Evolutionary conservation across 257 asterid genomes (phyloP).

Genomic region (Leptodermis oblonga): DNA sequence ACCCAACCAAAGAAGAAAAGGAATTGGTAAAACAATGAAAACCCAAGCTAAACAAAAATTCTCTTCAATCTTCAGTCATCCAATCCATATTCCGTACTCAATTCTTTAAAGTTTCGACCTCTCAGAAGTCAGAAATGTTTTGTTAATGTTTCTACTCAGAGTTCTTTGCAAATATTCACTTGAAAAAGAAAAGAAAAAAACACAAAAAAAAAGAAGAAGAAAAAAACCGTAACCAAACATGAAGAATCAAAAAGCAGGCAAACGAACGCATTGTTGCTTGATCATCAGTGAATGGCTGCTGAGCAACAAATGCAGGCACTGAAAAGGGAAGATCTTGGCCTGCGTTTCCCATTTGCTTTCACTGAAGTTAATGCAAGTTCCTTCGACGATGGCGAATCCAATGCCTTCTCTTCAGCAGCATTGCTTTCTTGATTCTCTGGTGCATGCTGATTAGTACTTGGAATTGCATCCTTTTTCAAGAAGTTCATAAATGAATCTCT

Average conservation of each 20-base stretch:
- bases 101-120: constrained; percentile 4
- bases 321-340: constrained; percentile 58
- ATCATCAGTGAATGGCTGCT: constrained; percentile 31
- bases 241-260: background rate
- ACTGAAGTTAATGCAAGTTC: constrained; percentile 25
- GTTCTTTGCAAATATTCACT: too few species aligned
- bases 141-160: background rate
- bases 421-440: too few species aligned
- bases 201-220: too few species aligned
- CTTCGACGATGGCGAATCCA: constrained; percentile 24
- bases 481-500: constrained; percentile 25
- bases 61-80: constrained; percentile 5
- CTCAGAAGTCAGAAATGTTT: background rate
- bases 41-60: background rate
- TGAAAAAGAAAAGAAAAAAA: background rate
- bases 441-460: too few species aligned
- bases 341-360: constrained; percentile 33
- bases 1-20: background rate
- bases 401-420: too few species aligned
- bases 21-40: too few species aligned
- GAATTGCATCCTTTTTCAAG: constrained; percentile 21
- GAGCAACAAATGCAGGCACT: constrained; percentile 76
- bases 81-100: background rate
- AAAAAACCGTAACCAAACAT: background rate
- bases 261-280: background rate